Base-by-base conservation (phyloP, 2,329 filamentous ascomycete genomes). In the Alternaria alternata region DNA sequence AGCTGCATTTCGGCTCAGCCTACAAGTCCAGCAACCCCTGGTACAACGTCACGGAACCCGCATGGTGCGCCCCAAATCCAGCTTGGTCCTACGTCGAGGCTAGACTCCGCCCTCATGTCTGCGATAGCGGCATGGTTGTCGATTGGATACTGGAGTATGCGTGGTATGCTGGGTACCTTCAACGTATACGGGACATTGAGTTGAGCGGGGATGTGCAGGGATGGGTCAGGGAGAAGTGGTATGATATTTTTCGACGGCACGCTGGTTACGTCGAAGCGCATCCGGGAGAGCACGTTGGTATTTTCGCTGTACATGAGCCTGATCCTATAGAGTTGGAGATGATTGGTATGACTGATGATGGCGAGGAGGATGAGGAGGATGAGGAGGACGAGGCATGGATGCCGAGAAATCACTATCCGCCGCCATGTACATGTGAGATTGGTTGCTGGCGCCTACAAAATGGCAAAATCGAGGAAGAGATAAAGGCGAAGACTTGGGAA, bases 151-250 rank as follows among this genome's bases (percentile, higher is more conserved):
- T 54, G 4, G 30, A 38, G 16, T 54, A 38, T 47, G 52, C 30
- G 3, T 54, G 52, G 52, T 28, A 54, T 11, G 5, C 3, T 1
- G 52, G 42, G 20, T 30, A 16, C 4, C 32, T 54, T 0, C 42
- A 54, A 11, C 22, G 11, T 3, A 38, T 54, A 5, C n/a, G 20
- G 5, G 26, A 7, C 5, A 38, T 54, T 5, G 24, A 20, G 1
- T 4, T 71, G 1, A 38, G 54, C 3, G 67, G 65, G 1, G 61
- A 54, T 16, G 36, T 71, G 1, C 67, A 71, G 24, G 22, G 1
- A 0, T 71, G 65, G 68, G 68, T 70, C 2, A 46, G 14, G 9
- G 47, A 59, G 32, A 71, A 71, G 41, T 71, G 65, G 68, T 11
- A 43, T 4, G 26, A 20, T 1, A 55, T 66, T 7, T 65, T 68